A percentile compares a stretch with the other conserved stretches of the same genome.
Conservation (phyloP, 148 eudicot species). For the Fagopyrum esculentum region DNA sequence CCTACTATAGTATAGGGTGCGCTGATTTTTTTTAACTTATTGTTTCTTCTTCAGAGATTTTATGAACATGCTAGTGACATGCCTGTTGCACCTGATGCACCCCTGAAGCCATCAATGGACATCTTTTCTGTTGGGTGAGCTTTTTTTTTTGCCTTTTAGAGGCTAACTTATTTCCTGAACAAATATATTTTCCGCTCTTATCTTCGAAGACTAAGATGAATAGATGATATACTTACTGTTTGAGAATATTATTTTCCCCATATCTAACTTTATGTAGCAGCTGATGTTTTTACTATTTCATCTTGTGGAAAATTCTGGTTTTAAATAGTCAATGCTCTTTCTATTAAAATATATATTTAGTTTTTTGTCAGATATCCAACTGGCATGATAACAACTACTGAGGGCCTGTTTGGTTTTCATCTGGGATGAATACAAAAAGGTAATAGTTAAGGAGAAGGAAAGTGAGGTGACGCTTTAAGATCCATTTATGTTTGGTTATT, state of each 20-base stretch:
- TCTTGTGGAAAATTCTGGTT: not conserved
- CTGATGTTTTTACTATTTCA: not conserved
- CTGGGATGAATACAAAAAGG: too few relatives aligned
- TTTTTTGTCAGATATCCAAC: not conserved
- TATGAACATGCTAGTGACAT: conserved; percentile 94
- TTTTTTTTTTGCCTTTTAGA: conserved; percentile 3
- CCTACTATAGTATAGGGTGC: not conserved
- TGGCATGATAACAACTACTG: not conserved
- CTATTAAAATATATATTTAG: not conserved
- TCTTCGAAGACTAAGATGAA: not conserved
- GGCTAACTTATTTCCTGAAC: not conserved
- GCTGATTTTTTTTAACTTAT: not conserved
- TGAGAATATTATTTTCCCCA: not conserved
- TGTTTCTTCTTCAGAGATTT: conserved; percentile 62
- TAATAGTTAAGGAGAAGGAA: too few relatives aligned
- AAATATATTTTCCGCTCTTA: not conserved
- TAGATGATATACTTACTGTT: not conserved
- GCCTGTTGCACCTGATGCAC: conserved; percentile 75
- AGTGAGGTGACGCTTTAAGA: too few relatives aligned
- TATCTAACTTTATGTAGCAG: not conserved
- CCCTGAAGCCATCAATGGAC: conserved; percentile 90
- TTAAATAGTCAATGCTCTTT: not conserved
- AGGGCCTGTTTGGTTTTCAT: too few relatives aligned
- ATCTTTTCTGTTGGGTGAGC: conserved; percentile 96
- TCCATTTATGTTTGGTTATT: too few relatives aligned